phyloP scores from a whole-genome alignment of 768 basidiomycete species.

The Trichaptum fuscoviolaceum region DNA sequence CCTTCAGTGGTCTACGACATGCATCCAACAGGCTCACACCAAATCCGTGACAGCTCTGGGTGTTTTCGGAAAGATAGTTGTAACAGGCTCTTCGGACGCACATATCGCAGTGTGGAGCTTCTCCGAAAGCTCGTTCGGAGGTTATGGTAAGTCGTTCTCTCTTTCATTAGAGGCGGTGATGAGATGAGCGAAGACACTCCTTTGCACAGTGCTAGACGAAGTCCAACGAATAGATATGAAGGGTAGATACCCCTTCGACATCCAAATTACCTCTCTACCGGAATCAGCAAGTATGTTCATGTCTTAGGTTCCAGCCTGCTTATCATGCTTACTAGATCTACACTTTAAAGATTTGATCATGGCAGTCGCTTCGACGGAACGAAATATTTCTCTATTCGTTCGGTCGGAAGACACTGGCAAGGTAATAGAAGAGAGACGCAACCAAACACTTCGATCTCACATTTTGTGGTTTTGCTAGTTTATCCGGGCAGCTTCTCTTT shows the following conservation, averaged over 20 bases:
- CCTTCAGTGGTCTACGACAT: slow-evolving; percentile 52
- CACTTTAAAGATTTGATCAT: slow-evolving; percentile 46
- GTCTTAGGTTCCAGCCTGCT: neutral
- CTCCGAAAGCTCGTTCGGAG: slow-evolving; percentile 9
- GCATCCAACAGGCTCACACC: slow-evolving; percentile 53
- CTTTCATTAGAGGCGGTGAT: slow-evolving; percentile 7
- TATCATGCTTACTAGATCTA: neutral
- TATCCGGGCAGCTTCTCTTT: slow-evolving; percentile 49
- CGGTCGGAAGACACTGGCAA: slow-evolving; percentile 42
- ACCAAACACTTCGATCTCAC: slow-evolving; percentile 3
- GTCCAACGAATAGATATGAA: slow-evolving; percentile 58
- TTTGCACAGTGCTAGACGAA: slow-evolving; percentile 19
- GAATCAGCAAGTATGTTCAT: slow-evolving; percentile 49
- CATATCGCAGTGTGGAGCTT: slow-evolving; percentile 71
- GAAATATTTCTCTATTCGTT: slow-evolving; percentile 72
- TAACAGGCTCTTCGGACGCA: slow-evolving; percentile 83
- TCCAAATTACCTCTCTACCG: slow-evolving; percentile 63
- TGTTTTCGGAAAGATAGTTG: slow-evolving; percentile 41
- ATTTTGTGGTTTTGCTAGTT: slow-evolving; percentile 36
- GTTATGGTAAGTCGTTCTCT: slow-evolving; percentile 14
- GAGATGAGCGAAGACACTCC: slow-evolving; percentile 28
- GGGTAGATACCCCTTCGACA: slow-evolving; percentile 69
- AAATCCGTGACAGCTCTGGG: slow-evolving; percentile 68
- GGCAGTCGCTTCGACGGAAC: slow-evolving; percentile 82
- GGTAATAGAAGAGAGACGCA: slow-evolving; percentile 32